Conservation (phyloP, 495 filamentous ascomycete genomes). For the Neurospora sp. region DNA sequence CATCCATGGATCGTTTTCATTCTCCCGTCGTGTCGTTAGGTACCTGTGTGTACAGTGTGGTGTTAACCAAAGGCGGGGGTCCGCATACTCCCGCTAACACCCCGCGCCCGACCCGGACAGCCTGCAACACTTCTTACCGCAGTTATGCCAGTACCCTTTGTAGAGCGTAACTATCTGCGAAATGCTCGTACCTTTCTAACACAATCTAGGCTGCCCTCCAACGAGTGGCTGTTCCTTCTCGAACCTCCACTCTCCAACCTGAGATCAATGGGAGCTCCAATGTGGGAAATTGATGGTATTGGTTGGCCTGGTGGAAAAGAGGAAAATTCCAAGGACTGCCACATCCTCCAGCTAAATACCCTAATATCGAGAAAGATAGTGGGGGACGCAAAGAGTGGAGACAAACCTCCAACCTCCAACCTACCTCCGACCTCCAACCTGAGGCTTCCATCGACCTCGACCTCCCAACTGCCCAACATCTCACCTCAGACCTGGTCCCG, state of each 20-base stretch:
- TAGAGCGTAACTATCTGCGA: background rate
- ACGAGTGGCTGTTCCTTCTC: background rate
- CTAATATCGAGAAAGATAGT: no score
- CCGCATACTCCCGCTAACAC: background rate
- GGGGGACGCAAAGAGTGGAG: no score
- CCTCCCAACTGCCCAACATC: background rate
- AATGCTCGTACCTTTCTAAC: background rate
- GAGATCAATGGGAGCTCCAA: no score
- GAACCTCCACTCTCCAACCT: background rate
- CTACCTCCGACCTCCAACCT: slow-evolving; percentile 15
- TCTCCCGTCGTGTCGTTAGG: background rate
- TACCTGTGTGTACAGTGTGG: background rate
- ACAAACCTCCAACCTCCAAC: background rate
- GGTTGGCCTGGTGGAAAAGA: no score
- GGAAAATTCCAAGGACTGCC: no score
- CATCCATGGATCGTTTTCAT: background rate
- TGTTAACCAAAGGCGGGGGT: background rate
- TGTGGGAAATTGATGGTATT: no score
- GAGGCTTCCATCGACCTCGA: slow-evolving; percentile 12
- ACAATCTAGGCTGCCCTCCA: background rate
- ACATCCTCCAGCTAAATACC: no score
- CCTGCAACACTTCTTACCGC: background rate
- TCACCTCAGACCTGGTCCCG: background rate
- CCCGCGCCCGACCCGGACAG: background rate
- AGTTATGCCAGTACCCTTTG: background rate